Evolutionary conservation across 1,284 basidiomycete genomes (phyloP).

Genomic region (Ceratorhiza oryzae-sativae): DNA sequence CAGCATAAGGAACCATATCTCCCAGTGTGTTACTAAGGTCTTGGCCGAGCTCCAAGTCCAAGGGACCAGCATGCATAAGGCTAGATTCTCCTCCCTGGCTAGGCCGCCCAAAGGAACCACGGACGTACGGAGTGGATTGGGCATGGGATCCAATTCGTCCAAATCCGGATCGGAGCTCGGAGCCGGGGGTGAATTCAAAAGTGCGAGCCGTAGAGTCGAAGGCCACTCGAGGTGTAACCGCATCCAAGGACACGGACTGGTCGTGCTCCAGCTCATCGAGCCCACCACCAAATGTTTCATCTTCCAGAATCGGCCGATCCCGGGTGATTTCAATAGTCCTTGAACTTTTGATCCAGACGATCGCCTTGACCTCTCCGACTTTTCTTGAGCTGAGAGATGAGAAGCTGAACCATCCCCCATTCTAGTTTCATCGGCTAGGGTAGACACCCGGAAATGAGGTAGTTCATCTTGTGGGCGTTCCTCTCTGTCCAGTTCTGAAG

Average conservation of each 20-base stretch:
- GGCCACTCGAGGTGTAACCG: background rate
- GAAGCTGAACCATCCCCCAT: background rate
- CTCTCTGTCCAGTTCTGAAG: background rate
- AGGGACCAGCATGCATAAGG: background rate
- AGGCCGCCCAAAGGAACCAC: constrained; percentile 8
- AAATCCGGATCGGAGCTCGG: background rate
- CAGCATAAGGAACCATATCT: background rate
- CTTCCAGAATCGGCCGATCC: background rate
- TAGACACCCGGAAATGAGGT: no score
- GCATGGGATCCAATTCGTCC: constrained; percentile 7
- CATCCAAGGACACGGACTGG: background rate
- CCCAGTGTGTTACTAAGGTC: background rate
- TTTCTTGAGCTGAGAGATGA: background rate
- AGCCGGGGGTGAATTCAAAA: constrained; percentile 1
- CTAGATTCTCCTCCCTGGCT: background rate
- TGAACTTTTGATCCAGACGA: background rate
- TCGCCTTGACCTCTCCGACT: background rate
- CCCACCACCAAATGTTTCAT: background rate
- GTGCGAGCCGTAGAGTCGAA: background rate
- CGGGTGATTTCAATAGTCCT: background rate
- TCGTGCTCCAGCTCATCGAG: background rate
- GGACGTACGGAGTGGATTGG: constrained; percentile 22
- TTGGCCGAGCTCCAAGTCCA: background rate
- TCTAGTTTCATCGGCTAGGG: no score
- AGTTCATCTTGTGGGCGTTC: no score